Base-by-base conservation (phyloP, 129 eudicot genomes). In the Flaveria linearis region DNA sequence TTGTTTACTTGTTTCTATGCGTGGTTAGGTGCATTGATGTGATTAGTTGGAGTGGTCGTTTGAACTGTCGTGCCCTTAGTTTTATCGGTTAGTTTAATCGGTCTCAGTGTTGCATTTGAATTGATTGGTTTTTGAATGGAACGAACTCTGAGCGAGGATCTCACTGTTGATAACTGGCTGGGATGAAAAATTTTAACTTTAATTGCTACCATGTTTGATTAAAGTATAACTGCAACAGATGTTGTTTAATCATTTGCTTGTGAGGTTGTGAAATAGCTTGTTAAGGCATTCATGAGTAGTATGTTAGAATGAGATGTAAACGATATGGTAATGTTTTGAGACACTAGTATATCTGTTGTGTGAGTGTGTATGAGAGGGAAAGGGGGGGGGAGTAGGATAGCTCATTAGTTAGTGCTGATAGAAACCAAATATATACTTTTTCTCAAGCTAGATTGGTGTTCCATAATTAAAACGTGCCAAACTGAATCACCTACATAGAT, bases 401-500 rank as follows among this genome's bases (percentile, higher is more conserved):
- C 15, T 22, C 68, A 28, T 61, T 61, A 61, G 3, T 23, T 58
- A 3, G 39, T 11, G 43, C 43, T 14, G 68, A 5, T 26, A 23
- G 11, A 56, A n/a, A 60, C 12, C 2, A 11, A 57, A 57, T 57
- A 6, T 25, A n/a, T 60, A 61, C 41, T 13, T 61, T 20, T 61
- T 28, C 3, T 12, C 42, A 14, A 28, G 17, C 42, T 14, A 26
- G 68, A 26, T 26, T 60, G 7, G 16, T 23, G n/a, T 60, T 1
- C 12, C 7, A 23, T 2, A 58, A 60, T 4, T 9, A 3, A 25
- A 22, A 10, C 1, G 36, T 60, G 66, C 25, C 9, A 16, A 16
- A n/a, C 49, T 71, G 30, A 71, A 16, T 71, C 63, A 71, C 63
- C 75, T 71, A 28, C 2, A 16, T 71, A n/a, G 50, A 49, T 70